These are phyloP conservation scores for Nosema muscidifuracis DNA, from an alignment of 371 early-diverging fungal genomes.

Conservation along the genomic window DNA sequence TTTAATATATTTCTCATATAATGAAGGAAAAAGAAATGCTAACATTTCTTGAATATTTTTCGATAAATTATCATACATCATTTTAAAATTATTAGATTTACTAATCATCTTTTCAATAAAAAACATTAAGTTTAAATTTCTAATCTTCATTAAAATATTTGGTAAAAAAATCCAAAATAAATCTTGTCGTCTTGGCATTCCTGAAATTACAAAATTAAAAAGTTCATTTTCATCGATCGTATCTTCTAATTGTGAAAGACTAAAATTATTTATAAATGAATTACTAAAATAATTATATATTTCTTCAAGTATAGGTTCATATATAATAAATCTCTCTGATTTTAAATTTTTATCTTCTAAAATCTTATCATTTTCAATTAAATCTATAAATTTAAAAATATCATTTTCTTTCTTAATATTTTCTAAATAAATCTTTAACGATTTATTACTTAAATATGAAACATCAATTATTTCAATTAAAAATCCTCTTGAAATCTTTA, in stretches of 20 bases:
- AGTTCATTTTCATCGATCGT: constrained; percentile 2
- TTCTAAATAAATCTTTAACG: not conserved
- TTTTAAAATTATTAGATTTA: constrained; percentile 11
- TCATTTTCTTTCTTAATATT: not conserved
- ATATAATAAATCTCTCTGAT: constrained; percentile 4
- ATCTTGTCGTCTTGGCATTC: not conserved
- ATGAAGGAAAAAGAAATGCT: not conserved
- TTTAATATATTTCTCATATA: not conserved
- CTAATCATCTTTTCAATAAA: constrained; percentile 19
- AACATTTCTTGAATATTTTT: not conserved
- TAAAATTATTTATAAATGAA: constrained; percentile 21
- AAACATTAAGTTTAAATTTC: constrained; percentile 22
- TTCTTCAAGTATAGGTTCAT: not conserved
- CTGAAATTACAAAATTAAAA: constrained; percentile 1
- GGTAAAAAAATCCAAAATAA: constrained; percentile 18
- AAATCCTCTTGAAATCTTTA: not conserved
- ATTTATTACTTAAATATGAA: not conserved
- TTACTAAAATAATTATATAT: not conserved
- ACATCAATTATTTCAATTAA: not conserved
- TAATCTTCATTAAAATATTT: constrained; percentile 5
- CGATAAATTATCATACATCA: not conserved
- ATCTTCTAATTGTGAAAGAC: constrained; percentile 16
- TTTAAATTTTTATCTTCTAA: not conserved
- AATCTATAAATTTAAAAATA: not conserved
- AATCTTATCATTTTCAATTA: constrained; percentile 23